Evolutionary conservation across 2,329 filamentous ascomycete genomes (phyloP), one percentile per base, ranked within the genome.

Genomic region (Nannizzia gypsea): DNA sequence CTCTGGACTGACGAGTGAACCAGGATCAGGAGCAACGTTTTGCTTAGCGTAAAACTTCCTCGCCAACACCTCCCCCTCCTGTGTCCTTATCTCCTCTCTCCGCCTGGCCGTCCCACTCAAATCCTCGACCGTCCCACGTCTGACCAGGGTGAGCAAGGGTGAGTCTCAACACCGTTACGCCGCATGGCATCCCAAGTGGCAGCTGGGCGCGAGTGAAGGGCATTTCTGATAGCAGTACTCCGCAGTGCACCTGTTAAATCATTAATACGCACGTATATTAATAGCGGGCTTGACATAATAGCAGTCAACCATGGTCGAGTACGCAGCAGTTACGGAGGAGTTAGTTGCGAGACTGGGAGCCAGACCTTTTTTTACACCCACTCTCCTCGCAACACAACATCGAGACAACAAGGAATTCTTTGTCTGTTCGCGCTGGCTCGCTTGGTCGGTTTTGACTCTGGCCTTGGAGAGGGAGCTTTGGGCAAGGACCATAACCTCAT

Each of bases 1-100:
- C 55, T 57, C 55, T 57, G 55, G 55, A 57, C 55, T 57, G 38
- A 42, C 20, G 24, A 34, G n/a, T 44, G 55, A 57, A 42, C 55
- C 55, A 57, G 55, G 55, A 57, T 57, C 55, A 38, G 34, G 31
- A 40, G 22, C 55, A 57, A 44, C 34, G 38, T 40, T 54, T 54
- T 54, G 28, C 31, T 57, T 57, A 57, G 55, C 55, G 55, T 57
- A 44, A 36, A 40, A 40, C 55, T 57, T 28, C 55, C 34, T 40
- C 55, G 22, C 34, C 55, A 40, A 40, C 38, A 28, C 40, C 36
- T 17, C 52, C 34, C 34, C 34, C 36, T 34, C 55, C 20, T 42
- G 6, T 20, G 31, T 22, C 15, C 22, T 24, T 42, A 22, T 15
- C 24, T 56, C 28, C 6, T 17, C 44, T 28, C 22, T 26, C 46